Evolutionary conservation across 2,329 filamentous ascomycete genomes (phyloP), one percentile per base, ranked within the genome.

Genomic region (Capronia coronata): DNA sequence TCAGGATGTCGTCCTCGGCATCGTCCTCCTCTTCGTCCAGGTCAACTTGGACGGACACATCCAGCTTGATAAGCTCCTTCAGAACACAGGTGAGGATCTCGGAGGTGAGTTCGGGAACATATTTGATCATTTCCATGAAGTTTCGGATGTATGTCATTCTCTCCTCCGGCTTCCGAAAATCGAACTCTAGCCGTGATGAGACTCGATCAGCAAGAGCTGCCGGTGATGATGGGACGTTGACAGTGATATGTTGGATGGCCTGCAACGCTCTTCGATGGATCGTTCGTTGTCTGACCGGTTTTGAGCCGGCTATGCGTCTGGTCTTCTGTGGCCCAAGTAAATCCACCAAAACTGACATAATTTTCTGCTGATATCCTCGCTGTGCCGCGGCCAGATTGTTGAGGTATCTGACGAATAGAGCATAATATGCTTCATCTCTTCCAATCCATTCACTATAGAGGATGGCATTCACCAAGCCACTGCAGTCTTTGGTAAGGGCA

Each of bases 11-110:
- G 19, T 89, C 82, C 47, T 88, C 86, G 8, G 88, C 76, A 48
- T 94, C 87, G 56, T 97, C 91, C 55, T 96, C 91, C 54, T 95
- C 72, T 60, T 97, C 90, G 55, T 97, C 89, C 62, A 97, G 73
- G 62, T 97, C 90, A 43, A 90, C 79, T 68, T 96, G 91, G 67
- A 97, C 93, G 64, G 96, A 87, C 1, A 94, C 88, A 64, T 98
- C 93, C 51, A 97, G 87, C 68, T 93, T 93, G 62, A 97, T 87
- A 6, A 97, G 76, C 55, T 87, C 83, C 59, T 91, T 86, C 35
- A 89, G 84, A 41, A 97, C 84, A 10, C 94, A 72, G 48, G 88
- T 83, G 56, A 95, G 76, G 19, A 97, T 82, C 54, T 94, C 86
- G 6, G 84, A 80, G 54, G 84, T 83, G 29, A 96, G 71, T 51